Percentiles rank a stretch among this genome's conserved stretches.
These are phyloP conservation scores for Peterozyma toletana DNA, from an alignment of 805 yeast species.

Conservation along the genomic window DNA sequence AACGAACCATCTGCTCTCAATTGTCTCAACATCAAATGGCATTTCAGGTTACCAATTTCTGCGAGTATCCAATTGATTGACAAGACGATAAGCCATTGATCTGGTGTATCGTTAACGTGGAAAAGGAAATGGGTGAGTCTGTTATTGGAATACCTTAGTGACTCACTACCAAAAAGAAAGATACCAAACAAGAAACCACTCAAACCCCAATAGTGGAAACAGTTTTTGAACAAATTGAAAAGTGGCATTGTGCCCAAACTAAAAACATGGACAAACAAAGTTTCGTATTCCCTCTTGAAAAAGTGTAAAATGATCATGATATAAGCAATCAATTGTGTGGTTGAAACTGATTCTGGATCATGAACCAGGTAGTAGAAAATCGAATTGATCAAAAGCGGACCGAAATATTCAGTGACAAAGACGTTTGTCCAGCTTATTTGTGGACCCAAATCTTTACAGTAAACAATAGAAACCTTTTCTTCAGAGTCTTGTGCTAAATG, in stretches of 20 bases:
- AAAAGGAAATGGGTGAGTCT: conserved; percentile 24
- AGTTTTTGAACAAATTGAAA: conserved; percentile 80
- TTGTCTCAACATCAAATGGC: conserved; percentile 60
- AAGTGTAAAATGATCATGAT: conserved; percentile 66
- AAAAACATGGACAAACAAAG: conserved; percentile 76
- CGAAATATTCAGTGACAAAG: conserved; percentile 81
- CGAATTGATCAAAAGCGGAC: conserved; percentile 81
- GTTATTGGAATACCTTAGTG: neutral
- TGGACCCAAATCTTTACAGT: conserved; percentile 85
- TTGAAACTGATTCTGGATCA: conserved; percentile 31
- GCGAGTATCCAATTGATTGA: conserved; percentile 44
- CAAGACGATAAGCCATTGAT: conserved; percentile 22
- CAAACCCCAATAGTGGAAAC: conserved; percentile 88
- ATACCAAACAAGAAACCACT: conserved; percentile 50
- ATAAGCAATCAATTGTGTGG: conserved; percentile 48
- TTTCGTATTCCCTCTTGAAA: conserved; percentile 83
- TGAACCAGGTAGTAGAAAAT: conserved; percentile 45
- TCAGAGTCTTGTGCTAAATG: conserved; percentile 29
- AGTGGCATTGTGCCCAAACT: conserved; percentile 91
- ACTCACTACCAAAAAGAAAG: conserved; percentile 20
- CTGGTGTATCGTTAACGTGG: conserved; percentile 36
- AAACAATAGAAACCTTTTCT: conserved; percentile 34
- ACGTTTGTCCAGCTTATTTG: conserved; percentile 91
- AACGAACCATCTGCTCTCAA: conserved; percentile 50
- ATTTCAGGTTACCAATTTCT: conserved; percentile 65